phyloP scores from a whole-genome alignment of 306 rosid genomes.

The Cicer judaicum region DNA sequence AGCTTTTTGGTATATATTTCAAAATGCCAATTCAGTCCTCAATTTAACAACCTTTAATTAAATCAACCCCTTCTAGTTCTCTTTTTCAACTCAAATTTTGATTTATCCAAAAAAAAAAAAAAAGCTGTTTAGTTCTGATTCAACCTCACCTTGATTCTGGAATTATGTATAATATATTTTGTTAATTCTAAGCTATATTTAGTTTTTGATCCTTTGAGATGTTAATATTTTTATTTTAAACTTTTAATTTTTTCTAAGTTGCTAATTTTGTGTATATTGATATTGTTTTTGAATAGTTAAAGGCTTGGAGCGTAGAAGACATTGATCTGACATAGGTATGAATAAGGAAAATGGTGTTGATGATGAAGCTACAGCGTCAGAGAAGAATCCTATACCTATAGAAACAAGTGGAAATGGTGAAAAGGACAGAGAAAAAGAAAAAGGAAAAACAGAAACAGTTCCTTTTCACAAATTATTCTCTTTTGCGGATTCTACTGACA shows the following conservation, averaged over 20 bases:
- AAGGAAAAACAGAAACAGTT: slow-evolving; percentile 57
- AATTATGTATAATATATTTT: too few species aligned
- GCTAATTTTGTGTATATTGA: not conserved
- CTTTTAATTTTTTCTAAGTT: not conserved
- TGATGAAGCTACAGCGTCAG: slow-evolving; percentile 48
- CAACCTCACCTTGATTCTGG: not conserved
- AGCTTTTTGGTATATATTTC: slow-evolving; percentile 20
- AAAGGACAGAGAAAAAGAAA: slow-evolving; percentile 43
- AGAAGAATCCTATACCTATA: slow-evolving; percentile 34
- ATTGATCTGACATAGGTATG: slow-evolving; percentile 49
- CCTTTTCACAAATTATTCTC: slow-evolving; percentile 72
- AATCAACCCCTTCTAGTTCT: not conserved
- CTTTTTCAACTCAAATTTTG: not conserved
- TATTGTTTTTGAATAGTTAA: slow-evolving; percentile 39
- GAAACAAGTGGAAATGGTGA: slow-evolving; percentile 43
- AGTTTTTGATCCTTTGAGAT: not conserved
- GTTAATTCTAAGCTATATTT: not conserved
- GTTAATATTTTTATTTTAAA: not conserved
- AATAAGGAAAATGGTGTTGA: slow-evolving; percentile 50
- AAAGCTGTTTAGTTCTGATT: too few species aligned
- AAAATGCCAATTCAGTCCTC: slow-evolving; percentile 20
- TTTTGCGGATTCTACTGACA: slow-evolving; percentile 76
- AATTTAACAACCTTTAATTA: slow-evolving; percentile 8
- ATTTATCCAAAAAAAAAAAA: not conserved
- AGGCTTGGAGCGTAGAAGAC: slow-evolving; percentile 41